A percentile compares a stretch with the other conserved stretches of the same genome.
These are phyloP conservation scores for Cicer chorassanicum DNA, from an alignment of 306 rosid species.

Conservation along the genomic window DNA sequence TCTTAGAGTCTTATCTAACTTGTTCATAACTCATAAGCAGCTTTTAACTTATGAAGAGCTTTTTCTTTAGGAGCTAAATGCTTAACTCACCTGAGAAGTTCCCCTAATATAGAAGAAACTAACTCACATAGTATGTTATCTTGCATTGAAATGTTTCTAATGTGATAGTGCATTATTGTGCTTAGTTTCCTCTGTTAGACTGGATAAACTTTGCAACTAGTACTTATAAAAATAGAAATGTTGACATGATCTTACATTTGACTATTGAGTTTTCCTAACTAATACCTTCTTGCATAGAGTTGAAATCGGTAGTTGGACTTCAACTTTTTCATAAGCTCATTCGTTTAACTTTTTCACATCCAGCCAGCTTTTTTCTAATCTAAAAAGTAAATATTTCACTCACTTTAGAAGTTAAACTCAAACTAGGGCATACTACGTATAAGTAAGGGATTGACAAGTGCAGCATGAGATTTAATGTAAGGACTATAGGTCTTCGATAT, in stretches of 20 bases:
- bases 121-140: background rate
- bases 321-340: too few relatives aligned
- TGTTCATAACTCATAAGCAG: background rate
- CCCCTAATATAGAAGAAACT: background rate
- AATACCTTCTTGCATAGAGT: background rate
- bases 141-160: background rate
- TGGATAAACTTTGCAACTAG: background rate
- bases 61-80: background rate
- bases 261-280: background rate
- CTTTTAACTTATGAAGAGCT: background rate
- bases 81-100: background rate
- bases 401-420: background rate
- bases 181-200: background rate
- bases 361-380: background rate
- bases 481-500: background rate
- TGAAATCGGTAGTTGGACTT: background rate
- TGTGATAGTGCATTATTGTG: background rate
- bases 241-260: background rate
- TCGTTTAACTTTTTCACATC: background rate
- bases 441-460: background rate
- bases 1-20: background rate
- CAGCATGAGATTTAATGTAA: background rate
- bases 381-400: background rate
- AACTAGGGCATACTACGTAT: background rate
- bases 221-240: too few relatives aligned